Evolutionary conservation across 2,329 filamentous ascomycete species (phyloP).

Genomic region (Fonsecaea nubica): DNA sequence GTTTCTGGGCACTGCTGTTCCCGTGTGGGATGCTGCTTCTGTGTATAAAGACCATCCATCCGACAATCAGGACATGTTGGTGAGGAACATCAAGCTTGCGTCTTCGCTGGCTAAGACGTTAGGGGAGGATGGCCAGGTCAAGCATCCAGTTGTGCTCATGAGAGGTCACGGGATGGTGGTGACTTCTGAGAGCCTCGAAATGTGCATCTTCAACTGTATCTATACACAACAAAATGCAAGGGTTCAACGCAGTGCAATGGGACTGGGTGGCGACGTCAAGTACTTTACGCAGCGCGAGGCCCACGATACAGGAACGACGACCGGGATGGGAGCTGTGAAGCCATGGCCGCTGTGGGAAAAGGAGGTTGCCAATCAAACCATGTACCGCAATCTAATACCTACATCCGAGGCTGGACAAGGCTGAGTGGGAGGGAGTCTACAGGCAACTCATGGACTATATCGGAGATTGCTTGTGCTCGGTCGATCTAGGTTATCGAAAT

Average conservation of each 20-base stretch:
- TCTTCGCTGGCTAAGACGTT: constrained; percentile 7
- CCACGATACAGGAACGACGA: constrained; percentile 14
- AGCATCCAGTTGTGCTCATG: constrained; percentile 16
- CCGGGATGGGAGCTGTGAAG: constrained; percentile 17
- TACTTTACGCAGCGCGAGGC: constrained; percentile 12
- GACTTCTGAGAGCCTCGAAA: constrained; percentile 13
- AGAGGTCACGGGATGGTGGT: constrained; percentile 20
- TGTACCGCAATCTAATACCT: constrained; percentile 12
- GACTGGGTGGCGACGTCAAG: constrained; percentile 3
- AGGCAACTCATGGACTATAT: background rate
- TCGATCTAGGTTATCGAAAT: background rate
- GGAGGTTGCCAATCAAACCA: constrained; percentile 6
- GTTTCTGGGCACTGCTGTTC: constrained; percentile 13
- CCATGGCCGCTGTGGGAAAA: constrained; percentile 15
- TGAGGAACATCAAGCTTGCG: constrained; percentile 14
- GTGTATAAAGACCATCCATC: constrained; percentile 15
- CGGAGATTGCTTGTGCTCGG: background rate
- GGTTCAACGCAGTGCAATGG: constrained; percentile 7
- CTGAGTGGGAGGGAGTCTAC: background rate
- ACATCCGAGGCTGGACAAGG: background rate
- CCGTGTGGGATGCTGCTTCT: constrained; percentile 14
- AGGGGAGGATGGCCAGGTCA: constrained; percentile 15
- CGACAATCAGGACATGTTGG: constrained; percentile 14
- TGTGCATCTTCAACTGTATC: constrained; percentile 17
- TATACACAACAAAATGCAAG: constrained; percentile 15